These are phyloP conservation scores for Cardiosporidium cionae DNA, from an alignment of 169 alveolate species.

Conservation along the genomic window DNA sequence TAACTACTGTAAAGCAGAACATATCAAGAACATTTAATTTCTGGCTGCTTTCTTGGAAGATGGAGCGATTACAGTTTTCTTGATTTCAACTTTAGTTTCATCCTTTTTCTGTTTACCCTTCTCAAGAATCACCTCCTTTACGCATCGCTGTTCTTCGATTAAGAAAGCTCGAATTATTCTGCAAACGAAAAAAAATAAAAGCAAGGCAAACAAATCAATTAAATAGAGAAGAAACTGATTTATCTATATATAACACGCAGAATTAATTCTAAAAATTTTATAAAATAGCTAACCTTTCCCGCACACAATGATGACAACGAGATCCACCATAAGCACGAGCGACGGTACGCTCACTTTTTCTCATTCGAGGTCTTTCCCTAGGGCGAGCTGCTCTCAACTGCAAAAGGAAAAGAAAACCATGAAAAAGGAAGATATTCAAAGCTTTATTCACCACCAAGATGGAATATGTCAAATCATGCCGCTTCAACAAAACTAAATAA, in stretches of 20 bases:
- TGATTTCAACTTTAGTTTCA: no score
- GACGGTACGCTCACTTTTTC: slow-evolving; percentile 28
- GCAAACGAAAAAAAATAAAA: neutral
- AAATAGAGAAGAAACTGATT: no score
- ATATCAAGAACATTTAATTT: no score
- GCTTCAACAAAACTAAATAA: neutral
- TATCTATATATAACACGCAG: no score
- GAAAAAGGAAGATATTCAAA: neutral
- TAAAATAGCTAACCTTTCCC: slow-evolving; percentile 27
- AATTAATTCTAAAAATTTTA: neutral
- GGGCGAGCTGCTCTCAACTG: slow-evolving; percentile 62
- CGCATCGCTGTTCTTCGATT: slow-evolving; percentile 78
- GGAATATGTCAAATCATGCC: neutral
- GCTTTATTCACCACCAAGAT: neutral
- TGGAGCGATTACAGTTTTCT: no score
- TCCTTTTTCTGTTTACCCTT: slow-evolving; percentile 57
- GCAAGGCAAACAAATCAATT: no score
- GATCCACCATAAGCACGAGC: slow-evolving; percentile 44
- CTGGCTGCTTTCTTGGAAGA: no score
- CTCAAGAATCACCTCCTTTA: slow-evolving; percentile 62
- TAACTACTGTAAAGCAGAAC: no score
- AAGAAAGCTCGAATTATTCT: slow-evolving; percentile 82
- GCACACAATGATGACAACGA: slow-evolving; percentile 36
- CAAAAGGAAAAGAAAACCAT: neutral
- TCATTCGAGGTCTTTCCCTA: slow-evolving; percentile 37